Evolutionary conservation across 495 filamentous ascomycete species (phyloP).

Genomic region (Aspergillus heteromorphus): DNA sequence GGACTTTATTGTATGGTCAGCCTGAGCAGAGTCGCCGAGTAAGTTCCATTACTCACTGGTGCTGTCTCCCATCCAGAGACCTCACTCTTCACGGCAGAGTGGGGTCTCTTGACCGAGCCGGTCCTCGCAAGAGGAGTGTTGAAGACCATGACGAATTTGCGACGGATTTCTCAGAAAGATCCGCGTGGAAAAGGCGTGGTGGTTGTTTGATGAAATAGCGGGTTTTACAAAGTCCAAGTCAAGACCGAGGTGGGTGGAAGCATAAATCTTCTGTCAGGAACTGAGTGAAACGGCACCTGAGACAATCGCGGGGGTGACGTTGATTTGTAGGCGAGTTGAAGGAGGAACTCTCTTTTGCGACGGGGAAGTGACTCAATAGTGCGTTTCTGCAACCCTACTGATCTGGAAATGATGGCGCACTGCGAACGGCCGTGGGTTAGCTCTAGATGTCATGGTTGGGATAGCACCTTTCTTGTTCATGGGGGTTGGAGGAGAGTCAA

Average conservation of each 20-base stretch:
- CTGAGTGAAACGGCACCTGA: too few relatives aligned
- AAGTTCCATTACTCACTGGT: constrained; percentile 24
- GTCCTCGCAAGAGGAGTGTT: constrained; percentile 22
- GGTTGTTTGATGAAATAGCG: not conserved
- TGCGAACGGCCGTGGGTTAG: constrained; percentile 10
- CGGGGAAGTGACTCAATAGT: not conserved
- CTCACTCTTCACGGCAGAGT: constrained; percentile 29
- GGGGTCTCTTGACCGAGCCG: constrained; percentile 33
- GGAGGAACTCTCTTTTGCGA: not conserved
- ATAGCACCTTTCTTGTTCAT: not conserved
- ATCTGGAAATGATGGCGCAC: constrained; percentile 10
- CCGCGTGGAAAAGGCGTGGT: not conserved
- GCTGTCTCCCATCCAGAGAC: constrained; percentile 30
- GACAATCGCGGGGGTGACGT: too few relatives aligned
- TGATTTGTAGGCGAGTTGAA: not conserved
- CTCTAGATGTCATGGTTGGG: constrained; percentile 5
- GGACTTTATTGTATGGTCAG: constrained; percentile 16
- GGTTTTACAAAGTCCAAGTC: not conserved
- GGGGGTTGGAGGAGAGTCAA: not conserved
- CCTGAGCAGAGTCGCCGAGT: not conserved
- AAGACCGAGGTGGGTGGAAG: not conserved
- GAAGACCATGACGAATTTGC: constrained; percentile 29
- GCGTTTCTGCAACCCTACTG: constrained; percentile 8
- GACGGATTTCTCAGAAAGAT: constrained; percentile 3
- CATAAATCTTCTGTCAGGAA: not conserved